These are phyloP conservation scores for Beta macrorhiza DNA, from an alignment of 179 eudicot species.

Conservation along the genomic window DNA sequence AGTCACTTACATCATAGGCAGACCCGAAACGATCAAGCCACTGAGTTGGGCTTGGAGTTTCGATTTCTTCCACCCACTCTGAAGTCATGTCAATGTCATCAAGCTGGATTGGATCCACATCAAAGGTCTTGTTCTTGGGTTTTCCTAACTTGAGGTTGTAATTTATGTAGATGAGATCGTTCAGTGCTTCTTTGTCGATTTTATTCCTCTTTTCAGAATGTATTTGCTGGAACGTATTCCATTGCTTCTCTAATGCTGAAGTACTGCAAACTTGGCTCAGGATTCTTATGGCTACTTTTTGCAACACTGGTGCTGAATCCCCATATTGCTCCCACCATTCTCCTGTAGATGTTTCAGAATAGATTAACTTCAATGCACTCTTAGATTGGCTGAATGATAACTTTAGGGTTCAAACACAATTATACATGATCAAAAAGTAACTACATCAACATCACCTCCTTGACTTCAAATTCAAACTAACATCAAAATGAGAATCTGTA, in stretches of 20 bases:
- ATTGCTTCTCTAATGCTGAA: conserved; percentile 61
- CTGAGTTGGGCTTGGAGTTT: conserved; percentile 75
- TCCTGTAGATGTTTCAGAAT: conserved; percentile 37
- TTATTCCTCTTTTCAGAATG: conserved; percentile 92
- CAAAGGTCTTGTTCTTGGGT: conserved; percentile 47
- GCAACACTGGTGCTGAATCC: conserved; percentile 79
- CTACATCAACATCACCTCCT: background rate
- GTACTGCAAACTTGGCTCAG: conserved; percentile 93
- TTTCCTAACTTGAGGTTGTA: conserved; percentile 76
- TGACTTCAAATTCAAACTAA: too few species aligned
- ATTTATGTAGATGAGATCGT: conserved; percentile 65
- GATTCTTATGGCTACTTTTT: conserved; percentile 79
- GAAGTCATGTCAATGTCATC: conserved; percentile 95
- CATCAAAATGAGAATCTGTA: too few species aligned
- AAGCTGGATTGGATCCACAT: conserved; percentile 66
- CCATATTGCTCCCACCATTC: conserved; percentile 99
- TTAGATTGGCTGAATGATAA: background rate
- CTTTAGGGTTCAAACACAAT: background rate
- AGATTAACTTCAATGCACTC: background rate
- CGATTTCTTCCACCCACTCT: conserved; percentile 94
- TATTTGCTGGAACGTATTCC: conserved; percentile 79
- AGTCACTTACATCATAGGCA: conserved; percentile 74
- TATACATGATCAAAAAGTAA: background rate
- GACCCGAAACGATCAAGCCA: conserved; percentile 92
- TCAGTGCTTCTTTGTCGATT: conserved; percentile 77